Evolutionary conservation across 2,329 filamentous ascomycete genomes (phyloP).

Genomic region (Colletotrichum zoysiae): DNA sequence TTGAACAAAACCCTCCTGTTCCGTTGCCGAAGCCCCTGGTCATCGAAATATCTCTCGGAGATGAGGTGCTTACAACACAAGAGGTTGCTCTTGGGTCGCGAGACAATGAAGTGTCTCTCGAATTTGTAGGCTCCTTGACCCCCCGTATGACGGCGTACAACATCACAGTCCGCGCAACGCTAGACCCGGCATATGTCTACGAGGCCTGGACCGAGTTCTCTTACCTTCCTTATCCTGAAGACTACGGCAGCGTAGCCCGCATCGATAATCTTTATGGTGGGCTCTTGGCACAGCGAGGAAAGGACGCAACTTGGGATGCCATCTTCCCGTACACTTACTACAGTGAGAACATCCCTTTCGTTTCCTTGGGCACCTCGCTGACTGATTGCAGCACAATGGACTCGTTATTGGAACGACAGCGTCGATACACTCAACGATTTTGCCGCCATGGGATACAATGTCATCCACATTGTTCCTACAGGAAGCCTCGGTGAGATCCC

Average conservation of each 20-base stretch:
- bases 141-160: constrained; percentile 55
- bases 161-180: constrained; percentile 51
- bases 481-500: constrained; percentile 36
- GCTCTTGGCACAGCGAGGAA: constrained; percentile 44
- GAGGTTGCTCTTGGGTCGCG: constrained; percentile 52
- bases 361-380: constrained; percentile 13
- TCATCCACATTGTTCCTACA: constrained; percentile 48
- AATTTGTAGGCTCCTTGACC: constrained; percentile 49
- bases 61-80: constrained; percentile 50
- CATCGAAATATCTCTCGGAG: constrained; percentile 51
- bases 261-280: constrained; percentile 61
- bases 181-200: constrained; percentile 22
- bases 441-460: constrained; percentile 56
- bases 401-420: constrained; percentile 56
- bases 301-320: constrained; percentile 52
- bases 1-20: constrained; percentile 42
- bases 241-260: constrained; percentile 57
- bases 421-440: constrained; percentile 51
- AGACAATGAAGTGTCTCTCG: constrained; percentile 53
- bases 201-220: constrained; percentile 47
- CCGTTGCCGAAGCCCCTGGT: constrained; percentile 48
- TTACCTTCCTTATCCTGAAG: constrained; percentile 58
- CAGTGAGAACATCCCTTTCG: constrained; percentile 59
- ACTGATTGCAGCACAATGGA: constrained; percentile 54
- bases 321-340: constrained; percentile 55